phyloP scores from a whole-genome alignment of 1,139 yeast species.

The Ashbya aceris region DNA sequence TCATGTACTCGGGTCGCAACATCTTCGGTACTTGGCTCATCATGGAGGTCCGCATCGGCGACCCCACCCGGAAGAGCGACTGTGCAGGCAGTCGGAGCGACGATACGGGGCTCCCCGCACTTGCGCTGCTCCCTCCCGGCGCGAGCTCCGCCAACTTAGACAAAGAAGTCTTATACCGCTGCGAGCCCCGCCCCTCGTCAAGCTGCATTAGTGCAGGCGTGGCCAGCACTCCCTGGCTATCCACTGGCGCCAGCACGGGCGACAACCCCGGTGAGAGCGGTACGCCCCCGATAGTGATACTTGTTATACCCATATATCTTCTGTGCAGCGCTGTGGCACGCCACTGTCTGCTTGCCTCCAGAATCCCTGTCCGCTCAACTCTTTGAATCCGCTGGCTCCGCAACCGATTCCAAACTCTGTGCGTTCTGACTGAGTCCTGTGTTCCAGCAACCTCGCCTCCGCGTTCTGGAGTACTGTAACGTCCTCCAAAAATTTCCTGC shows the following conservation, averaged over 20 bases:
- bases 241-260: conserved; percentile 23
- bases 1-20: conserved; percentile 24
- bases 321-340: too few relatives aligned
- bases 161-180: conserved; percentile 24
- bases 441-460: too few relatives aligned
- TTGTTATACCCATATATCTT: not conserved
- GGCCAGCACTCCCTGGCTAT: conserved; percentile 12
- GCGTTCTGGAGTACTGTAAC: too few relatives aligned
- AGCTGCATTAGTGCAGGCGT: conserved; percentile 8
- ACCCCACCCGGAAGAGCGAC: conserved; percentile 16
- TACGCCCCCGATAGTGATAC: conserved; percentile 1
- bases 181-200: conserved; percentile 8
- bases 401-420: too few relatives aligned
- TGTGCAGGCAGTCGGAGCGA: too few relatives aligned
- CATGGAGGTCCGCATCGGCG: conserved; percentile 15
- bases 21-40: conserved; percentile 19
- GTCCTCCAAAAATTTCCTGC: too few relatives aligned
- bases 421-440: too few relatives aligned
- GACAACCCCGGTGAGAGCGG: conserved; percentile 18
- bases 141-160: conserved; percentile 21
- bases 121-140: not conserved
- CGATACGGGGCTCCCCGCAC: too few relatives aligned
- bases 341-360: too few relatives aligned
- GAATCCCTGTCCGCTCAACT: too few relatives aligned
- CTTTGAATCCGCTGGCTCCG: too few relatives aligned